These are phyloP conservation scores for Aspergillus udagawae DNA, from an alignment of 2,329 filamentous ascomycete genomes.

Conservation along the genomic window DNA sequence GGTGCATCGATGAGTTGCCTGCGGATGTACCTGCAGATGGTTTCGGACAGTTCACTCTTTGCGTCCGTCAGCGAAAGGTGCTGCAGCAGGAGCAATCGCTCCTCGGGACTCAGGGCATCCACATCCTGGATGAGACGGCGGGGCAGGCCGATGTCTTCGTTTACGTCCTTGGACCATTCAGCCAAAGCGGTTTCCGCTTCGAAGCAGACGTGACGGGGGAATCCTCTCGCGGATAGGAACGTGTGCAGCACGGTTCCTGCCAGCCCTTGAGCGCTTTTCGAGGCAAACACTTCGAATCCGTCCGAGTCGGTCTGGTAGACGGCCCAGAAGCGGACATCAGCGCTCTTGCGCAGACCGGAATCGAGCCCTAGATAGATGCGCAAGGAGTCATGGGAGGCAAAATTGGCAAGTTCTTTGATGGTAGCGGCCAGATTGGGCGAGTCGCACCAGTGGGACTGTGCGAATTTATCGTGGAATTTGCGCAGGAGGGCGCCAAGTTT, in stretches of 20 bases:
- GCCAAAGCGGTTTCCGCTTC: constrained; percentile 37
- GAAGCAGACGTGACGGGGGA: constrained; percentile 37
- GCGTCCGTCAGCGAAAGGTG: constrained; percentile 30
- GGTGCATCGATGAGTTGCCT: constrained; percentile 37
- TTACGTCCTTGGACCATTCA: constrained; percentile 30
- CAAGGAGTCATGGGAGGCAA: constrained; percentile 24
- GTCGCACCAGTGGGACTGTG: constrained; percentile 14
- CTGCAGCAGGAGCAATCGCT: constrained; percentile 38
- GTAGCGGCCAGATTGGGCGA: constrained; percentile 20
- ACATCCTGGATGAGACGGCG: constrained; percentile 42
- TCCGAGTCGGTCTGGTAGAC: constrained; percentile 36
- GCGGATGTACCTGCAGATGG: constrained; percentile 30
- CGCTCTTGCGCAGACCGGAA: constrained; percentile 37
- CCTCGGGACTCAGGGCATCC: constrained; percentile 40
- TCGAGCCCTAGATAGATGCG: constrained; percentile 37
- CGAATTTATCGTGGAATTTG: constrained; percentile 27
- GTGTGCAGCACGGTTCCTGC: constrained; percentile 44
- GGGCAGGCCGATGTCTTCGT: constrained; percentile 28
- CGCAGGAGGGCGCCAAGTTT: constrained; percentile 29
- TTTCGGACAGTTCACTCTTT: constrained; percentile 23
- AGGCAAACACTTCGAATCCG: constrained; percentile 39
- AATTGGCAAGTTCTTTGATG: constrained; percentile 28
- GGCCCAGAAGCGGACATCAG: constrained; percentile 39
- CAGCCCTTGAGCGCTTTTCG: constrained; percentile 42
- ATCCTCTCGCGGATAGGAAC: constrained; percentile 41